A percentile compares a stretch with the other conserved stretches of the same genome.
phyloP scores from a whole-genome alignment of 306 rosid genomes.

The Lithocarpus polystachyus region DNA sequence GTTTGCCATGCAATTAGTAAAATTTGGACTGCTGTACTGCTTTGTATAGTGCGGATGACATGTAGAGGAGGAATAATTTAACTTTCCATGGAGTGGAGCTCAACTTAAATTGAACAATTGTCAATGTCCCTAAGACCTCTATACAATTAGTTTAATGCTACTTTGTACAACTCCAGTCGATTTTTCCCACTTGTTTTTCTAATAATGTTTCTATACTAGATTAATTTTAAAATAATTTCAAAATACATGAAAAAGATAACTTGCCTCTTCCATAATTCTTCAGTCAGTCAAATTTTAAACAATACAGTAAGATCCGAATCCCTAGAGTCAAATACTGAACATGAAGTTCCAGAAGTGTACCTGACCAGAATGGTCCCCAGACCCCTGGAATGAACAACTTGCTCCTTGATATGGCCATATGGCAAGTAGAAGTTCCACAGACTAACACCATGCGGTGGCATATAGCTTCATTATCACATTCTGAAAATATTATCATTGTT shows the following conservation, averaged over 20 bases:
- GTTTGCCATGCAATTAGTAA: background rate
- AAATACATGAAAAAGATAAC: conserved; percentile 1
- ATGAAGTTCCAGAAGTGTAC: conserved; percentile 31
- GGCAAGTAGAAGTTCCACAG: conserved; percentile 98
- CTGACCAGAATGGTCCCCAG: conserved; percentile 99
- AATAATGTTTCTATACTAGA: conserved; percentile 8
- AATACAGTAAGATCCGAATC: background rate
- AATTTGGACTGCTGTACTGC: background rate
- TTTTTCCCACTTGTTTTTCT: background rate
- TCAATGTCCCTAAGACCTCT: background rate
- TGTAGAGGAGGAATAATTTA: background rate
- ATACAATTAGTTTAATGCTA: background rate
- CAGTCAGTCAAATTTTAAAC: conserved; percentile 16
- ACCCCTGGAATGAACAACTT: conserved; percentile 95
- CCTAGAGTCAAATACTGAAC: conserved; percentile 15
- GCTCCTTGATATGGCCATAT: conserved; percentile 79
- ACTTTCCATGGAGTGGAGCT: background rate
- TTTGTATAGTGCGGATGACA: background rate
- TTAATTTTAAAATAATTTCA: conserved; percentile 1
- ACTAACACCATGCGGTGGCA: conserved; percentile 81
- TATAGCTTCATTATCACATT: conserved; percentile 55
- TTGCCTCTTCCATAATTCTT: conserved; percentile 3
- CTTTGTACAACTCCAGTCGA: background rate
- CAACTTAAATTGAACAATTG: background rate
- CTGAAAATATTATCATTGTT: conserved; percentile 36